Conservation (phyloP, 495 filamentous ascomycete species). For the Entonaema liquescens region DNA sequence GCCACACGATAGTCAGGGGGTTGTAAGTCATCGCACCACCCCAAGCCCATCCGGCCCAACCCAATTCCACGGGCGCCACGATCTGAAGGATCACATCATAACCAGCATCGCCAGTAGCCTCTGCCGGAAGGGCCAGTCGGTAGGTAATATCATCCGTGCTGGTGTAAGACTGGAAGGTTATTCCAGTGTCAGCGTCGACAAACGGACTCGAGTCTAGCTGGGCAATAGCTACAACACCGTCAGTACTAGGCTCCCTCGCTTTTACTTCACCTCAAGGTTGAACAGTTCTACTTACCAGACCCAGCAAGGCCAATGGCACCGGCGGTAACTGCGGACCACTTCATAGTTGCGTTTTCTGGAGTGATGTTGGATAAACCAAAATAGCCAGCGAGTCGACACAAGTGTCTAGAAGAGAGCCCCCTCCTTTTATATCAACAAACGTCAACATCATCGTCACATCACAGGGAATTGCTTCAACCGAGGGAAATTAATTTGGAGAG, state of each 20-base stretch:
- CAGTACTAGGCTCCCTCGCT: not conserved
- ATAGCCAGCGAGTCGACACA: conserved; percentile 2
- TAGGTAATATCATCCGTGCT: conserved; percentile 49
- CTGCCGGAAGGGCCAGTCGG: conserved; percentile 53
- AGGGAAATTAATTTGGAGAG: conserved; percentile 40
- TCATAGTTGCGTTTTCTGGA: conserved; percentile 28
- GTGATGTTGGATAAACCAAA: not conserved
- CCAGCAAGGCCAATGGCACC: conserved; percentile 24
- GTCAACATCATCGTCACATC: conserved; percentile 26
- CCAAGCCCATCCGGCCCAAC: conserved; percentile 59
- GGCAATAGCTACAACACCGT: conserved; percentile 24
- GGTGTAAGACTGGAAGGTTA: conserved; percentile 53
- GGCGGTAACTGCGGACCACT: conserved; percentile 30
- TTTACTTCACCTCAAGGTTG: not conserved
- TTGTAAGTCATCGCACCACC: conserved; percentile 59
- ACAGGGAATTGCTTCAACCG: conserved; percentile 32
- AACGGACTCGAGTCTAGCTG: conserved; percentile 49
- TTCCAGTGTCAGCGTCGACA: conserved; percentile 51
- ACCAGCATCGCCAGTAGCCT: conserved; percentile 41
- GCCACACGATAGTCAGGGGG: conserved; percentile 55
- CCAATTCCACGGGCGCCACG: conserved; percentile 48
- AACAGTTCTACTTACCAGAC: conserved; percentile 29
- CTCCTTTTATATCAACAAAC: conserved; percentile 29
- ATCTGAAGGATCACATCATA: conserved; percentile 57
- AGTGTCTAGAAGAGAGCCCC: conserved; percentile 6